phyloP scores from a whole-genome alignment of 1,284 basidiomycete species.

The Apiotrichum veenhuisii region DNA sequence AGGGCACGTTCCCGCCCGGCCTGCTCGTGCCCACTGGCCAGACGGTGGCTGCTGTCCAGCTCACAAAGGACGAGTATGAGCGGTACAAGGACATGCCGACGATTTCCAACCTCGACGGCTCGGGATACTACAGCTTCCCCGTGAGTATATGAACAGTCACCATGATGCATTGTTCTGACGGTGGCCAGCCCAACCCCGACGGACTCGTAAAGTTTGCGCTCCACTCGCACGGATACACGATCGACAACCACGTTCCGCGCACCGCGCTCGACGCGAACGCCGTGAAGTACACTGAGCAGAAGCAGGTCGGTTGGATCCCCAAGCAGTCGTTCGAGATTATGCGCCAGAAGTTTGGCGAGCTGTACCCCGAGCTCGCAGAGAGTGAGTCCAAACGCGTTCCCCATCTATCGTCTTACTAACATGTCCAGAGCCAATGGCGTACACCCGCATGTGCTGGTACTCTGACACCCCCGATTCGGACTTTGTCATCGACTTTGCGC shows the following conservation, averaged over 20 bases:
- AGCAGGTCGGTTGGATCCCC: constrained; percentile 55
- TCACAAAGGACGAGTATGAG: constrained; percentile 62
- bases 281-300: constrained; percentile 19
- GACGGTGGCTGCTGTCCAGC: constrained; percentile 64
- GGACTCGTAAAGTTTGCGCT: constrained; percentile 70
- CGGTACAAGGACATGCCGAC: constrained; percentile 63
- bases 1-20: constrained; percentile 16
- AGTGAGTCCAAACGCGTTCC: constrained; percentile 41
- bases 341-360: constrained; percentile 55
- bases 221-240: constrained; percentile 64
- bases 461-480: constrained; percentile 57
- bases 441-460: constrained; percentile 79
- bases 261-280: constrained; percentile 34
- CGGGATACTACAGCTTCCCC: constrained; percentile 70
- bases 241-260: constrained; percentile 35
- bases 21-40: constrained; percentile 53
- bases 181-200: constrained; percentile 61
- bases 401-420: neutral
- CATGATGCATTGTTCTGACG: neutral
- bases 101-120: constrained; percentile 61
- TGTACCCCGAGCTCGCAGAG: constrained; percentile 69
- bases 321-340: constrained; percentile 55
- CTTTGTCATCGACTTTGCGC: constrained; percentile 71
- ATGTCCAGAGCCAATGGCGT: constrained; percentile 55
- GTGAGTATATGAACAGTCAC: constrained; percentile 51